Base-by-base conservation (phyloP, 805 yeast species). In the Candida ponderosae region DNA sequence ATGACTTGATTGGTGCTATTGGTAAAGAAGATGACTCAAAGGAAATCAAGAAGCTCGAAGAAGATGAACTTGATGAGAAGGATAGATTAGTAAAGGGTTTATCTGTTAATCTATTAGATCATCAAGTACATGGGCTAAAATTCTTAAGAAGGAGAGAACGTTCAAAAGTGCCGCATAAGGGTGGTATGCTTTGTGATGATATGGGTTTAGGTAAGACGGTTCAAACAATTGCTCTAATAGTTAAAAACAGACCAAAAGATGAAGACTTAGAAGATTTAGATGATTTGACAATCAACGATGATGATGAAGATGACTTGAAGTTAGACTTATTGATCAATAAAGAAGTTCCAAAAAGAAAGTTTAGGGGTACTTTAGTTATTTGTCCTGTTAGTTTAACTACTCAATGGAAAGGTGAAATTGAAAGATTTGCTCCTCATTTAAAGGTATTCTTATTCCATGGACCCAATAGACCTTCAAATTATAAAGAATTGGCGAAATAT, bases 191-290 rank as follows among this genome's bases (percentile, higher is more conserved):
- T 29, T 85, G 93, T 51, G 95, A 85, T 54, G 95, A 83, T 59
- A 86, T 86, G 95, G 95, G 95, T 15, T 63, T 86, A 14, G 95
- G 95, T 36, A 86, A 86, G 51, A 86, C 95, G 0, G 74, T 86
- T 34, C 95, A 86, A 58, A 74, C 84, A 13, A 63, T 78, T 31
- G 81, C 93, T 0, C 60, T 86, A 41, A 63, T 68, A 44, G 44
- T 65, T 18, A 56, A 61, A 6, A 61, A 66, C 41, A 34, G 29
- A 18, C 43, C 53, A 3, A 21, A 38, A n/a, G 44, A 40, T 14
- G 43, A 40, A 3, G 42, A 41, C 13, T 7, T 36, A 14, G 13
- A 31, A 8, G 15, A 26, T 9, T 2, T 13, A 5, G 40, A 35
- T 4, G 47, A 46, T 18, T 32, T 42, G 11, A 17, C 10, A 3